Base-by-base conservation (phyloP, 306 rosid genomes). In the Casuarina cunninghamiana region DNA sequence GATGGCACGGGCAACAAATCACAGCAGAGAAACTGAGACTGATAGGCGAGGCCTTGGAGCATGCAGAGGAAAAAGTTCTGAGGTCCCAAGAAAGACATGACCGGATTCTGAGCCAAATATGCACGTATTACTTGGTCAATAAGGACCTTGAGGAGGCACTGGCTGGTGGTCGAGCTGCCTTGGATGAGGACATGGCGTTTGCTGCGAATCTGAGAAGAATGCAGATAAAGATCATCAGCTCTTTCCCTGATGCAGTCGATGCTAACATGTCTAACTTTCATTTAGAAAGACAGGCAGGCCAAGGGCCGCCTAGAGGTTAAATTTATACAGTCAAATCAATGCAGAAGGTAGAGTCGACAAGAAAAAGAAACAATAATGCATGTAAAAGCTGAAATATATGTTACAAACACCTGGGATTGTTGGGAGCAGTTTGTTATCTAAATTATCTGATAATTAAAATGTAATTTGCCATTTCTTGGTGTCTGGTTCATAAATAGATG, bases 51-150 rank as follows among this genome's bases (percentile, higher is more conserved):
- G 96, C 89, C 2, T 79, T 90, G 82, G 88, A 87, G 35, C 83
- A 45, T 4, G 97, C 92, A 0, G 89, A 92, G 78, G 87, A 84
- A 65, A 86, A 87, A 73, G 93, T 50, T 0, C 75, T 16, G 39
- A 92, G 77, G 81, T 89, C 42, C 38, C 82, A 90, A 80, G 86
- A 88, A 38, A 83, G 93, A 72, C 97, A 92, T 66, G 91, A 90
- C 10, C 71, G 84, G 42, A 83, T 92, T 38, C 55, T 90, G 62
- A 67, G 61, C 70, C 86, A 86, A 43, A 78, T 90, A n/a, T 80
- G 87, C 41, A 68, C 73, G 1, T 73, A 72, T 67, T 92, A 87
- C 84, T 80, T 92, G 82, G 82, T 83, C 1, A 82, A 90, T 44
- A 6, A 63, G 32, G 93, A 92, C 80, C 81, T 88, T 3, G 58